Percentiles rank a stretch among this genome's conserved stretches.
Evolutionary conservation across 345 rosid genomes (phyloP).

Genomic region (Leavenworthia alabamica): DNA sequence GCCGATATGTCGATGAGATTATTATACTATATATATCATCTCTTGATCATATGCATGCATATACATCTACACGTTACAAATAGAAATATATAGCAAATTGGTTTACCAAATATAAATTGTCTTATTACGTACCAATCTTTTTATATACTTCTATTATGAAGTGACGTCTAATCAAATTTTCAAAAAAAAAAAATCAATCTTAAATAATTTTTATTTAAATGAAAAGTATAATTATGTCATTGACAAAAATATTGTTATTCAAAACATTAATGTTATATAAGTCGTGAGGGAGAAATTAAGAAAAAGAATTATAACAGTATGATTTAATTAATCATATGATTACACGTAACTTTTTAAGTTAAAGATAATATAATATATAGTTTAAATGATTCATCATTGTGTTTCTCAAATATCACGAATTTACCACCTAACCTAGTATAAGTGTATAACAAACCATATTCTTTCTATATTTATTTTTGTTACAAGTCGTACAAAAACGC

Average conservation of each 20-base stretch:
- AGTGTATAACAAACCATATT: neutral
- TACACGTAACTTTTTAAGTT: neutral
- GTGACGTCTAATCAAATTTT: neutral
- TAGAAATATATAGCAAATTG: neutral
- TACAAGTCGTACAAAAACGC: neutral
- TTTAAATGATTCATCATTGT: neutral
- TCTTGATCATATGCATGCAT: conserved; percentile 7
- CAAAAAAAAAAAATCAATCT: neutral
- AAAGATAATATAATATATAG: too few species aligned
- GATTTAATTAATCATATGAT: neutral
- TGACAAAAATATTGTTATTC: neutral
- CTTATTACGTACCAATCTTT: neutral
- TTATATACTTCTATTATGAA: neutral
- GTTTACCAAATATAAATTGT: conserved; percentile 10
- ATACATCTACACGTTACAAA: conserved; percentile 7
- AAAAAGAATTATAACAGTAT: neutral
- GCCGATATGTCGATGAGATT: conserved; percentile 9
- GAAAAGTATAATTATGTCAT: neutral
- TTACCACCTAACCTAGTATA: neutral
- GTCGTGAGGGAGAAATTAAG: neutral
- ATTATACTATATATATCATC: neutral
- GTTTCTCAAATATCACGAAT: neutral
- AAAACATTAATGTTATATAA: neutral
- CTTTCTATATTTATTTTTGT: neutral
- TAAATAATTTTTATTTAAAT: neutral